phyloP scores from a whole-genome alignment of 441 rosid species.

The Populus hybrid region DNA sequence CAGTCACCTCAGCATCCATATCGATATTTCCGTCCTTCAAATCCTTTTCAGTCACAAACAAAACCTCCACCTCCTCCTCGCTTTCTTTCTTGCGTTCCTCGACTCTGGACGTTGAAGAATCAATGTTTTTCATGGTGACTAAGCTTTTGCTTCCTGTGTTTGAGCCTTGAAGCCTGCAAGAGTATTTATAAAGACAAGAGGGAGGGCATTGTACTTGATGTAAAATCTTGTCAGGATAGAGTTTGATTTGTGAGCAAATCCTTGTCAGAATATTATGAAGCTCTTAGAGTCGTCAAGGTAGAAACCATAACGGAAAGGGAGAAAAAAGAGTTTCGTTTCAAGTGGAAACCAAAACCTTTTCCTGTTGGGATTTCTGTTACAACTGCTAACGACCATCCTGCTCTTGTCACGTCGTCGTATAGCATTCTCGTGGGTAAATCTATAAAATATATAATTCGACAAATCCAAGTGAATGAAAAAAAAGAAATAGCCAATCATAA shows the following conservation, averaged over 20 bases:
- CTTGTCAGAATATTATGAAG: background rate
- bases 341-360: no score
- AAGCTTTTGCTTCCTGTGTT: no score
- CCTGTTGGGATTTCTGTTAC: no score
- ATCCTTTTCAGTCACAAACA: background rate
- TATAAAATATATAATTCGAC: no score
- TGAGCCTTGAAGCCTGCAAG: background rate
- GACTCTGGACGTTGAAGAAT: background rate
- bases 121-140: background rate
- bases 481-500: no score
- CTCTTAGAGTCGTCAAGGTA: no score
- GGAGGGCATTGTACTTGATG: background rate
- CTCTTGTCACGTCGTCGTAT: no score
- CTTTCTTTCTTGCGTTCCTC: background rate
- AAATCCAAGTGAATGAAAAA: no score
- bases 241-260: background rate
- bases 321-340: no score
- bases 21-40: background rate
- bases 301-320: no score
- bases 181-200: background rate
- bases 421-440: no score
- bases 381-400: no score
- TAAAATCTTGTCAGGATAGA: background rate
- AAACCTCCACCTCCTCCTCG: background rate
- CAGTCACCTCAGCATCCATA: background rate